Evolutionary conservation across 805 yeast genomes (phyloP).

Genomic region (Starmerella riodocensis): DNA sequence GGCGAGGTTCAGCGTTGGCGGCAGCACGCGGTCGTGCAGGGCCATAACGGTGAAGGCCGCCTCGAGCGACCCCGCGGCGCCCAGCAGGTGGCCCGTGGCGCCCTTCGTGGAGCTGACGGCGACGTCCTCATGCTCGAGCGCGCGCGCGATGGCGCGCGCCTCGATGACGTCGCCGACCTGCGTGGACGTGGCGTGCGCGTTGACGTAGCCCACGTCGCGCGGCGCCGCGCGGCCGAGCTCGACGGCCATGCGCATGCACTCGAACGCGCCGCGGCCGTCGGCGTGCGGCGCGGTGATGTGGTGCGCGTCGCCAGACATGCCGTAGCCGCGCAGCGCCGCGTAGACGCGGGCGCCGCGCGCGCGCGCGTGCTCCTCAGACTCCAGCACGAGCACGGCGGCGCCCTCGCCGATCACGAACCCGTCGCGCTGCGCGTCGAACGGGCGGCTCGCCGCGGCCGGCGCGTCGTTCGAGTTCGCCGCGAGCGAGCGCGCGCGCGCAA

Average conservation of each 20-base stretch:
- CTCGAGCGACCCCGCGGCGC: constrained; percentile 95
- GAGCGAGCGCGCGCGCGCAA: constrained; percentile 76
- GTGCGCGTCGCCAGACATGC: constrained; percentile 78
- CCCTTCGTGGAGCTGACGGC: constrained; percentile 70
- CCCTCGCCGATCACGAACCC: constrained; percentile 97
- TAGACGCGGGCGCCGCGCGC: constrained; percentile 52
- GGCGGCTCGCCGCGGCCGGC: constrained; percentile 63
- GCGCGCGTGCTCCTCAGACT: constrained; percentile 62
- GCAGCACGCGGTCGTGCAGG: constrained; percentile 42
- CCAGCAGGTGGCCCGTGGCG: constrained; percentile 82
- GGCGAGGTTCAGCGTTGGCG: constrained; percentile 69
- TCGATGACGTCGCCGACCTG: constrained; percentile 82
- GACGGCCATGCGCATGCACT: constrained; percentile 72
- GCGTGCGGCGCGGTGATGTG: constrained; percentile 87
- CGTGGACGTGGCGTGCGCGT: constrained; percentile 97
- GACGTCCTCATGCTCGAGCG: constrained; percentile 28
- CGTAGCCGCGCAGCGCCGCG: constrained; percentile 79
- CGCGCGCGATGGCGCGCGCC: constrained; percentile 48
- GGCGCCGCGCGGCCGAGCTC: constrained; percentile 36
- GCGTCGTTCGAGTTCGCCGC: constrained; percentile 47
- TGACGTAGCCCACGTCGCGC: constrained; percentile 53
- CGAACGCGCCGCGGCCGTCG: constrained; percentile 69
- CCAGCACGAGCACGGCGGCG: constrained; percentile 66
- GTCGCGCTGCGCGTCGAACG: constrained; percentile 63
- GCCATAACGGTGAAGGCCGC: constrained; percentile 67